Evolutionary conservation across 148 eudicot genomes (phyloP).

Genomic region (Silene conica): DNA sequence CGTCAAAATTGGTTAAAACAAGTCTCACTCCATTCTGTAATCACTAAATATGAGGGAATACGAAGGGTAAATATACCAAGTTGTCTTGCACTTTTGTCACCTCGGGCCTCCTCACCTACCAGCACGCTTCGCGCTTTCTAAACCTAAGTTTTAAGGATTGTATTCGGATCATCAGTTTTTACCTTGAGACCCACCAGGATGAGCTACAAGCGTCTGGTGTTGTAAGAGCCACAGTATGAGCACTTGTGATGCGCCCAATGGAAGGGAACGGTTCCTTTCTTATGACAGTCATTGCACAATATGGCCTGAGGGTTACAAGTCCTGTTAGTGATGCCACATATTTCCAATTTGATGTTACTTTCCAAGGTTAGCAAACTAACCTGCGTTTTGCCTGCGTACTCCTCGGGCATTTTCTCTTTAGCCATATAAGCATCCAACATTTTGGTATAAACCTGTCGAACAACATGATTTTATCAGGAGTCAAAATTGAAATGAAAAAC

Average conservation of each 20-base stretch:
- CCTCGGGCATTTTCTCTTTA: constrained; percentile 77
- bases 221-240: constrained; percentile 74
- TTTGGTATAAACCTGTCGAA: constrained; percentile 67
- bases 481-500: background rate
- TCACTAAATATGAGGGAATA: background rate
- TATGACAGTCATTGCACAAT: constrained; percentile 90
- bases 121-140: too few species aligned
- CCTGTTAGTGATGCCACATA: constrained; percentile 5
- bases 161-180: constrained; percentile 8
- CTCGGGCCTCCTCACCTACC: too few species aligned
- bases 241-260: constrained; percentile 90
- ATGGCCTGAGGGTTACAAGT: constrained; percentile 48
- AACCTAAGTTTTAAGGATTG: background rate
- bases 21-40: background rate
- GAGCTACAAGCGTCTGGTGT: constrained; percentile 63
- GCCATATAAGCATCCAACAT: constrained; percentile 89
- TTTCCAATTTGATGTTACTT: constrained; percentile 1
- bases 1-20: constrained; percentile 20
- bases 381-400: constrained; percentile 75
- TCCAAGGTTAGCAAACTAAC: constrained; percentile 33
- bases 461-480: constrained; percentile 5
- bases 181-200: constrained; percentile 2
- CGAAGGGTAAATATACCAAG: background rate
- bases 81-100: background rate
- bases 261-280: constrained; percentile 64